These are phyloP conservation scores for Jamesozyma piceae DNA, from an alignment of 805 yeast genomes.

Conservation along the genomic window DNA sequence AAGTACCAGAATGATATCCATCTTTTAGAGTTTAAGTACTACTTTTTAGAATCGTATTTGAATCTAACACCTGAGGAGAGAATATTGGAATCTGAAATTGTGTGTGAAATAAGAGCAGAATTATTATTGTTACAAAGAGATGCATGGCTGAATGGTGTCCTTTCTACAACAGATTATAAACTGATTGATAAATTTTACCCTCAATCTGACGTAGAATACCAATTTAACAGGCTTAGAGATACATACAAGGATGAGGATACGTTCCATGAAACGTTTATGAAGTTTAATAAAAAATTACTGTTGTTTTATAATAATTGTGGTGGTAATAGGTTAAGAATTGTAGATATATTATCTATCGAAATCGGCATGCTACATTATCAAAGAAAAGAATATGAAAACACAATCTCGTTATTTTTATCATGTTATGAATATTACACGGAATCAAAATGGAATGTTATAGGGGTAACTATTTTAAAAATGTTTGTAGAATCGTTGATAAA, in stretches of 20 bases:
- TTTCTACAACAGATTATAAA: slow-evolving; percentile 8
- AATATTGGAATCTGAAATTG: slow-evolving; percentile 1
- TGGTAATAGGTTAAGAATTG: slow-evolving; percentile 45
- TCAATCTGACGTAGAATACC: slow-evolving; percentile 2
- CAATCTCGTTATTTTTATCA: slow-evolving; percentile 54
- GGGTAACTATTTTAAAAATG: slow-evolving; percentile 53
- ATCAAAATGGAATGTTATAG: slow-evolving; percentile 69
- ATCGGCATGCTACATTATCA: slow-evolving; percentile 63
- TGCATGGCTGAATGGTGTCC: slow-evolving; percentile 28
- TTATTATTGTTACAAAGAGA: slow-evolving; percentile 33
- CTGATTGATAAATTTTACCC: slow-evolving; percentile 11
- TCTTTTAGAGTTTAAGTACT: slow-evolving; percentile 19
- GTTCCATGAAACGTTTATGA: slow-evolving; percentile 35
- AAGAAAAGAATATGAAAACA: slow-evolving; percentile 44
- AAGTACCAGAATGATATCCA: slow-evolving; percentile 8
- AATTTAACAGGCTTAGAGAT: slow-evolving; percentile 8
- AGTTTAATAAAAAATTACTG: slow-evolving; percentile 39
- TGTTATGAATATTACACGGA: slow-evolving; percentile 59
- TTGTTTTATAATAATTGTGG: slow-evolving; percentile 13
- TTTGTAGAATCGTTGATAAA: slow-evolving; percentile 57
- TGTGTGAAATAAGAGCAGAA: slow-evolving; percentile 33
- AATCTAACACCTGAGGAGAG: slow-evolving; percentile 6
- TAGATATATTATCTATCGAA: slow-evolving; percentile 69
- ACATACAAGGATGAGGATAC: slow-evolving; percentile 13
- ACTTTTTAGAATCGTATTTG: slow-evolving; percentile 12